Conservation (phyloP, 2,329 filamentous ascomycete genomes). For the Emmonsiellopsis sp. region DNA sequence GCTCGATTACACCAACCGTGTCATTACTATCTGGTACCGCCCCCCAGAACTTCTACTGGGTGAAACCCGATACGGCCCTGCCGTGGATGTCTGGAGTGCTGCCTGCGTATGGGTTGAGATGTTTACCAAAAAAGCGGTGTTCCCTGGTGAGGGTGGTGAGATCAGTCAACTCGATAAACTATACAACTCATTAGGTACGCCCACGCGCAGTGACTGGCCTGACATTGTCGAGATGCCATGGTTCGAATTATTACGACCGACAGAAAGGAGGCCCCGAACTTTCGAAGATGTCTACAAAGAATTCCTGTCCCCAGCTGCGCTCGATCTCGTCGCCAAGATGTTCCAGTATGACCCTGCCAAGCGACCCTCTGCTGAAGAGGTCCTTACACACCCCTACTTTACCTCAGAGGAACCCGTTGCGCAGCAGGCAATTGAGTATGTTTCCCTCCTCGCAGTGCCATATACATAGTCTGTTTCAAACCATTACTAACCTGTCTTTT, state of each 20-base stretch:
- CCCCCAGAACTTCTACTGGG: slow-evolving; percentile 84
- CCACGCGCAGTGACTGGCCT: slow-evolving; percentile 77
- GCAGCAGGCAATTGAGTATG: slow-evolving; percentile 72
- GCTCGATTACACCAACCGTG: slow-evolving; percentile 93
- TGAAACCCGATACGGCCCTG: slow-evolving; percentile 81
- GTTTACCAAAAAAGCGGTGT: slow-evolving; percentile 86
- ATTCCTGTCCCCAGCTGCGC: slow-evolving; percentile 66
- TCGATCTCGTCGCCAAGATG: slow-evolving; percentile 74
- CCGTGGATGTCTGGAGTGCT: slow-evolving; percentile 93
- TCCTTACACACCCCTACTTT: slow-evolving; percentile 85
- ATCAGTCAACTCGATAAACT: slow-evolving; percentile 94
- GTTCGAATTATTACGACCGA: slow-evolving; percentile 84
- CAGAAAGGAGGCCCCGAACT: slow-evolving; percentile 59
- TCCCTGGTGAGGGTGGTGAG: slow-evolving; percentile 91
- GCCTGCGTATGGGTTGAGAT: slow-evolving; percentile 96
- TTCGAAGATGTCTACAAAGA: slow-evolving; percentile 80
- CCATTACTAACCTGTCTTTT: slow-evolving; percentile 4
- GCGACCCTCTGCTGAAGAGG: slow-evolving; percentile 72
- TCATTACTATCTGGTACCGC: slow-evolving; percentile 98
- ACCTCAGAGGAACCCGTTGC: slow-evolving; percentile 67
- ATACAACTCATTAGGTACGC: slow-evolving; percentile 85
- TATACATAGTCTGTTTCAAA: neutral
- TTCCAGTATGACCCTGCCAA: slow-evolving; percentile 81
- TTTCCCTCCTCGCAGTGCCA: slow-evolving; percentile 16
- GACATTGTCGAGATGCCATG: slow-evolving; percentile 88